Evolutionary conservation across 306 rosid genomes (phyloP), one percentile per base, ranked within the genome.

Genomic region (Gastrolobium villosum): DNA sequence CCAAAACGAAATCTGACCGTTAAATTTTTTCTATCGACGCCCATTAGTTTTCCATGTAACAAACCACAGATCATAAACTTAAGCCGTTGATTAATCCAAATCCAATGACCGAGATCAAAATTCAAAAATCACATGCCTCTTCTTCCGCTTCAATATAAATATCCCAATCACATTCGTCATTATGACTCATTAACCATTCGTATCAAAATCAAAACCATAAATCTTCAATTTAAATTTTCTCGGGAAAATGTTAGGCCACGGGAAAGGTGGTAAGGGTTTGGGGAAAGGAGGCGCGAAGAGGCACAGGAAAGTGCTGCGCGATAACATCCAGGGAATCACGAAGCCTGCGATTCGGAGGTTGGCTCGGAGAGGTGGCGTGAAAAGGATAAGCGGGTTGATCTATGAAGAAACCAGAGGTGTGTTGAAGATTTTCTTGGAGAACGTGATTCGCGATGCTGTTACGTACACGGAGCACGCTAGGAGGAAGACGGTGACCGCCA

Each of bases 251-350:
- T 74, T 70, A 0, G 70, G 70, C 45, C 70, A 70, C 4, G 79
- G 79, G 14, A 74, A 74, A 32, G 70, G 70, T 14, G 79, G 79
- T 1, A 61, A 60, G 61, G 79, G 79, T 7, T 5, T 74, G 11
- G 84, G 84, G 11, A 80, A 80, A 45, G 80, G 84, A 28, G 84
- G 84, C 3, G 84, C 84, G 2, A 80, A 80, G 81, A 69, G 85
- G 46, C 85, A 82, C 56, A 72, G 85, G 7, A 82, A 82, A 1
- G 82, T 82, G 10, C 79, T 82, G 0, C 78, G 82, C 1, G 82
- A 82, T 1, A 82, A 82, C 49, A 82, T 82, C 11, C 84, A 81
- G 3, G 84, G 84, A 0, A 81, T 81, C 56, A 81, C 84, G 15
- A 81, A 81, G 77, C 80, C 84, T 0, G 76, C 84, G 2, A 81